These are phyloP conservation scores for Beta lomatogona DNA, from an alignment of 179 eudicot species.

Conservation along the genomic window DNA sequence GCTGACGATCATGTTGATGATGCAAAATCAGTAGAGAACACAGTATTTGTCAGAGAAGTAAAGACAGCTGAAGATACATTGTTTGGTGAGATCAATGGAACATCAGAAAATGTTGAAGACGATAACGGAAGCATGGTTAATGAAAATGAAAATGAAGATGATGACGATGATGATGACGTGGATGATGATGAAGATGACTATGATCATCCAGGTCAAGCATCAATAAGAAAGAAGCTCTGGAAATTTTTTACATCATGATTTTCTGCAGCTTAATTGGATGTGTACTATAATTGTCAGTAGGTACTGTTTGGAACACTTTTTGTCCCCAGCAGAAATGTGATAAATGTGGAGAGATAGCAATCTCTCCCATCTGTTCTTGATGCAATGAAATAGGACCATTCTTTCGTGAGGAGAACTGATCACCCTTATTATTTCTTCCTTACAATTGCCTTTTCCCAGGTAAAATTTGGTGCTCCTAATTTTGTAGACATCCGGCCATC, in stretches of 20 bases:
- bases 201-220: constrained; percentile 37
- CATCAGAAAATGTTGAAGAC: constrained; percentile 22
- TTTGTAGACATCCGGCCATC: no score
- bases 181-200: constrained; percentile 14
- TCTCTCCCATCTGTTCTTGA: no score
- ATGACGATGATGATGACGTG: constrained; percentile 15
- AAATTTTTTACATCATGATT: constrained; percentile 37
- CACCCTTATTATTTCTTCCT: no score
- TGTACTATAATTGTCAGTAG: no score
- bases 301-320: no score
- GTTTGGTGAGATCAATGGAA: constrained; percentile 27
- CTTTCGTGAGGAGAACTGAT: no score
- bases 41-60: constrained; percentile 23
- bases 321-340: no score
- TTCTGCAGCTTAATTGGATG: no score
- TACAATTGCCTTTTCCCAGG: no score
- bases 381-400: no score
- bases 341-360: no score
- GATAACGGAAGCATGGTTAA: constrained; percentile 21
- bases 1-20: constrained; percentile 42
- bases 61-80: constrained; percentile 23
- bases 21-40: constrained; percentile 35
- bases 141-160: constrained; percentile 25
- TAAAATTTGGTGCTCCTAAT: no score
- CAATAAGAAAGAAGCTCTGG: constrained; percentile 33